Evolutionary conservation across 2,329 filamentous ascomycete genomes (phyloP), one percentile per base, ranked within the genome.

Genomic region (Dothistroma septosporum): DNA sequence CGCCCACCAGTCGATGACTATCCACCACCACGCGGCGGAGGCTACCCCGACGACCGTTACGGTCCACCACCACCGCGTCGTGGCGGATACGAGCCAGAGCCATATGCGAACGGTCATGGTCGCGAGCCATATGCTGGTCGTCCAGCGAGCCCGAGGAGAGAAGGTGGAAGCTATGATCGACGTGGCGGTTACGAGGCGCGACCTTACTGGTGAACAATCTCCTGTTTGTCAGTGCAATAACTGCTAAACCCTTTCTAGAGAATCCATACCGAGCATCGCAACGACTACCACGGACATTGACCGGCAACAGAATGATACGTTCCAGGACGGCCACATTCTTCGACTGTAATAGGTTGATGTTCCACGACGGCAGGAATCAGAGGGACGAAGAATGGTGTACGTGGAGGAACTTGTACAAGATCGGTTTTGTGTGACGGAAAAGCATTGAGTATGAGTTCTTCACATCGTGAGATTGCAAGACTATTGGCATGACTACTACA

Each of bases 21-120:
- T 70, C 85, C 86, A 58, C 84, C 83, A 60, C 81, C 83, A 58
- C 82, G 88, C 64, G 68, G 70, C 55, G 41, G 82, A 66, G 70
- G 76, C 80, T 79, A 79, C 66, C 90, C 89, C 71, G 89, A 92
- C 61, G 91, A 94, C 69, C 87, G 88, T 32, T 94, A 93, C 77
- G 81, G 79, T 64, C 68, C 66, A 41, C 72, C 72, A 54, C 69
- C 72, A 60, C 71, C 71, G 47, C 61, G 61, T 31, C 70, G 76
- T 61, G 77, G 77, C 61, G 75, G 75, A 50, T 83, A 83, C 71
- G 83, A 85, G 67, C 74, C 78, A 63, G 85, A 87, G 67, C 83
- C 83, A 3, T 87, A 87, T 74, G 70, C 81, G 71, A 83, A 86
- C 72, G 81, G 83, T 59, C 80, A 83, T 64, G 77, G 76, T 37